Evolutionary conservation across 140 eudicot species (phyloP), one percentile per base, ranked within the genome.

Genomic region (Ambrosia hybrid): DNA sequence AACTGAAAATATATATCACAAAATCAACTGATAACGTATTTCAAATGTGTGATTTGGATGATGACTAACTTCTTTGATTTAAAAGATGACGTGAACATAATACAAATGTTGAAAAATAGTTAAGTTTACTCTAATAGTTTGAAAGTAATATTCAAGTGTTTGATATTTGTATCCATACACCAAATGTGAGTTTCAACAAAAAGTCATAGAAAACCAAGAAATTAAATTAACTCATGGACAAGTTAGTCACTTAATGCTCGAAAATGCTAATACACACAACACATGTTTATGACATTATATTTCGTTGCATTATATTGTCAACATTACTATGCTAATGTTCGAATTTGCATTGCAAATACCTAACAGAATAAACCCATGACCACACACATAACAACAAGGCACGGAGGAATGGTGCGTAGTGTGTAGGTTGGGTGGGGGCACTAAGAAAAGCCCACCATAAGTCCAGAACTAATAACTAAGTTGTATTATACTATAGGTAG

Each of bases 391-490:
- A 74, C 60, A 41, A 56, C 72, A 74, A 51, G 77, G 77, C 59
- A 53, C 16, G 68, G 68, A 34, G 57, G 36, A 51, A 57, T 43
- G 65, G 51, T 55, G 39, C 33, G 71, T 2, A 41, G 57, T 48
- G 69, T 64, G 48, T 58, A 39, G 65, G 56, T 55, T 51, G 62
- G 62, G 37, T 69, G 17, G 16, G 14, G 73, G n/a, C 46, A 13
- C 9, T 73, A 73, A 61, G 70, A 70, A 73, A 73, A 61, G 70
- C 61, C 61, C 77, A 63, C 78, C 78, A 73, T 71, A 73, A 51
- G 15, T 60, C 63, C 38, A 33, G 30, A 61, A 61, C 71, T 36
- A 71, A 49, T 52, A 65, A 65, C 65, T 13, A 39, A 65, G 36
- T 74, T 74, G 70, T 39, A 65, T 39, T 74, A 60, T 57, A 7